Conservation (phyloP, 768 basidiomycete species). For the Agaricus subrufescens region DNA sequence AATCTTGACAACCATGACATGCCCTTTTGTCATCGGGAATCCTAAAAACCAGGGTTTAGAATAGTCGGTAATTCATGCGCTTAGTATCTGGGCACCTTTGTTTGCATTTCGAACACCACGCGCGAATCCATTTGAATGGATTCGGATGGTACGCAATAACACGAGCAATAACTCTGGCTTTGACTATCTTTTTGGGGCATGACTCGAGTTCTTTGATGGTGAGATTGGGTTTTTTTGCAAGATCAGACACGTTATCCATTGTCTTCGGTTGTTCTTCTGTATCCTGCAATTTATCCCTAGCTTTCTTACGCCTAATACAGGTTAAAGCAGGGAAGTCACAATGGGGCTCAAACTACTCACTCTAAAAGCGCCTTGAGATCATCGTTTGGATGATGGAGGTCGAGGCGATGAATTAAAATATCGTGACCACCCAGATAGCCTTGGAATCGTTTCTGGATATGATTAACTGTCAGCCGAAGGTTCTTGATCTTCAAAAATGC, state of each 20-base stretch:
- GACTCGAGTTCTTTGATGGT: slow-evolving; percentile 33
- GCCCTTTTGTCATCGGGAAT: slow-evolving; percentile 34
- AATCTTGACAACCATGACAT: slow-evolving; percentile 52
- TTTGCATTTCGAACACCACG: slow-evolving; percentile 50
- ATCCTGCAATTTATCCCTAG: background rate
- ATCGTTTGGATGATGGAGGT: slow-evolving; percentile 28
- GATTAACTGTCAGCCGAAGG: slow-evolving; percentile 39
- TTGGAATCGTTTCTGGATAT: slow-evolving; percentile 24
- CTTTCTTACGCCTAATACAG: slow-evolving; percentile 1
- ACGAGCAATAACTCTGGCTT: slow-evolving; percentile 42
- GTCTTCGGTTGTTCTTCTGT: background rate
- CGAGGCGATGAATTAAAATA: slow-evolving; percentile 38
- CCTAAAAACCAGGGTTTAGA: slow-evolving; percentile 24
- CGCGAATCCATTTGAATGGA: slow-evolving; percentile 41
- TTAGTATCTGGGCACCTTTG: slow-evolving; percentile 34
- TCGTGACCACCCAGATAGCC: slow-evolving; percentile 46
- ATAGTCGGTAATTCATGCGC: no score
- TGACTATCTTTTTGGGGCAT: slow-evolving; percentile 26
- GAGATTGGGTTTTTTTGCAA: background rate
- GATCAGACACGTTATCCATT: background rate
- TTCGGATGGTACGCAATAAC: slow-evolving; percentile 54
- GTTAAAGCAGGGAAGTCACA: background rate
- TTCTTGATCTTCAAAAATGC: slow-evolving; percentile 45
- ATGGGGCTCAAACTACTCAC: slow-evolving; percentile 23
- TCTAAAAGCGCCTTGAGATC: slow-evolving; percentile 35